Percentiles rank a stretch among this genome's conserved stretches.
Conservation (phyloP, 176 grass and related monocot species). For the Aegilops longissima region DNA sequence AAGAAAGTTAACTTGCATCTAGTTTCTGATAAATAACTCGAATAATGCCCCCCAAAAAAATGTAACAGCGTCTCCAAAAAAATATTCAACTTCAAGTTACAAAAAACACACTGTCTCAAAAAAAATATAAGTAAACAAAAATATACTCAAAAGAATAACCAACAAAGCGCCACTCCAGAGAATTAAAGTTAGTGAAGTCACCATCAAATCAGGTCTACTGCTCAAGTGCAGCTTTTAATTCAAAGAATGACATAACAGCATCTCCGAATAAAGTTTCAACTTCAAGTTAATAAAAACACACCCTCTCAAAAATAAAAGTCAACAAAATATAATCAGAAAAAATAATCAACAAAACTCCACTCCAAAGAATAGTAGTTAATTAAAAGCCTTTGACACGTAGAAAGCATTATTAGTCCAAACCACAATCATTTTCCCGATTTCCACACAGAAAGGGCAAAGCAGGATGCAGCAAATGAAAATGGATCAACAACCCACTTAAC, state of each 20-base stretch:
- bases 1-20: not conserved
- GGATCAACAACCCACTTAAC: not conserved
- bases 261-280: not conserved
- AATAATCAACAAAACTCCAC: not conserved
- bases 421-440: not conserved
- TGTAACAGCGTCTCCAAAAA: not conserved
- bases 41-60: not conserved
- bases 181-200: not conserved
- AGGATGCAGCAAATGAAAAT: not conserved
- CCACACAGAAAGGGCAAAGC: not conserved
- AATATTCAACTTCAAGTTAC: not conserved
- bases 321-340: not conserved
- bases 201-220: not conserved
- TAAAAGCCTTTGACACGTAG: not conserved
- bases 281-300: not conserved
- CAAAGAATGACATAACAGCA: not conserved
- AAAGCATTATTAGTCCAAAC: not conserved
- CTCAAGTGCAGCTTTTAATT: not conserved
- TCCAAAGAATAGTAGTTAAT: slow-evolving; percentile 9
- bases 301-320: not conserved
- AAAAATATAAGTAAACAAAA: not conserved
- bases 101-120: not conserved
- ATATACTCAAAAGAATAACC: not conserved
- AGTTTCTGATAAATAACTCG: not conserved
- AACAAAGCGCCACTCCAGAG: not conserved